Conservation (phyloP, 768 basidiomycete species). For the Antrodiella citrinella region DNA sequence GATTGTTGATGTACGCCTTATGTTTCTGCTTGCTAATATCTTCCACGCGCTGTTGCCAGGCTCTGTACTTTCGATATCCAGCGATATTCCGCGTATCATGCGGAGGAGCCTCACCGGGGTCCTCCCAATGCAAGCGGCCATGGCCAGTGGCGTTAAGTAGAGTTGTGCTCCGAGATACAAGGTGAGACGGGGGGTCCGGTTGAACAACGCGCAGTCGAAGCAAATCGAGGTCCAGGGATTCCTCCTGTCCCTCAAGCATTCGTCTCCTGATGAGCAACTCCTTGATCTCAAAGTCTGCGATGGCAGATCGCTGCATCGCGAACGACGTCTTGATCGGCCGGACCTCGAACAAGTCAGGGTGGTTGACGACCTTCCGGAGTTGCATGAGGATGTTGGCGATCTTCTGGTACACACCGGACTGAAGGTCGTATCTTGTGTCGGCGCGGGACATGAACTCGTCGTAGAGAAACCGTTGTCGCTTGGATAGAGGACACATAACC, state of each 20-base stretch:
- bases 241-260: conserved; percentile 48
- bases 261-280: conserved; percentile 78
- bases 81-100: conserved; percentile 67
- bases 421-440: conserved; percentile 72
- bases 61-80: conserved; percentile 52
- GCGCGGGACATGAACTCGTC: conserved; percentile 93
- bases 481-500: conserved; percentile 80
- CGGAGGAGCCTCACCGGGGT: conserved; percentile 58
- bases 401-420: conserved; percentile 82
- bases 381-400: conserved; percentile 97
- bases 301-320: conserved; percentile 64
- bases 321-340: conserved; percentile 78
- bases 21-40: conserved; percentile 59
- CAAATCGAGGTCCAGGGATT: conserved; percentile 50
- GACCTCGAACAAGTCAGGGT: conserved; percentile 88
- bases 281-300: conserved; percentile 79
- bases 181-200: conserved; percentile 41
- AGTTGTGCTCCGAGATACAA: conserved; percentile 46
- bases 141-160: conserved; percentile 51
- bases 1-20: conserved; percentile 62
- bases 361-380: conserved; percentile 91
- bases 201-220: conserved; percentile 59
- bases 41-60: conserved; percentile 38
- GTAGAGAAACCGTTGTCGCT: conserved; percentile 89
- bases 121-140: conserved; percentile 45